Percentiles rank a stretch among this genome's conserved stretches.
These are phyloP conservation scores for Rhizopus delemar DNA, from an alignment of 371 early-diverging fungal species.

Conservation along the genomic window DNA sequence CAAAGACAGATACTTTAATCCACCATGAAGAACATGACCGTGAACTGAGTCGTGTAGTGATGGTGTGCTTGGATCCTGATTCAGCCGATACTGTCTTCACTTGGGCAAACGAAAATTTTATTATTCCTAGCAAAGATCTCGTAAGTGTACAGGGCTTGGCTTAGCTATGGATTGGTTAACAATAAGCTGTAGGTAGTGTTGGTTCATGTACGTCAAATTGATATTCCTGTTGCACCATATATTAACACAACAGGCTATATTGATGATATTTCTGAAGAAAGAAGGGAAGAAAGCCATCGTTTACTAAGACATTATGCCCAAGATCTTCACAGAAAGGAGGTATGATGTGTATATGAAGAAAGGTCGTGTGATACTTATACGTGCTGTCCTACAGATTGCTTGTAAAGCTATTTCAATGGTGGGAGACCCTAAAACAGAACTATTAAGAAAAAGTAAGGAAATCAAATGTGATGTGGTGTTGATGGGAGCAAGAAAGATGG, in stretches of 20 bases:
- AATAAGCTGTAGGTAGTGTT: constrained; percentile 27
- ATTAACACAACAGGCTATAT: constrained; percentile 39
- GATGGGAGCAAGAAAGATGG: constrained; percentile 62
- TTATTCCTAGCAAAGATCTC: constrained; percentile 39
- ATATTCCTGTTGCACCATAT: constrained; percentile 45
- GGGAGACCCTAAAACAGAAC: constrained; percentile 58
- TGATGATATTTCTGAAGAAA: constrained; percentile 40
- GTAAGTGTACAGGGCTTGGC: constrained; percentile 20
- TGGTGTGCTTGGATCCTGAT: constrained; percentile 39
- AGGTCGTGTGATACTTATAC: background rate
- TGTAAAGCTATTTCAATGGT: constrained; percentile 63
- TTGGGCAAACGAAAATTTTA: constrained; percentile 56
- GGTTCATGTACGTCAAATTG: constrained; percentile 41
- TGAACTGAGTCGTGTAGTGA: constrained; percentile 34
- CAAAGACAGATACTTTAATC: constrained; percentile 17
- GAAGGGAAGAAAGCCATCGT: constrained; percentile 43
- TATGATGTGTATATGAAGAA: constrained; percentile 3
- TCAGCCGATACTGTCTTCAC: constrained; percentile 42
- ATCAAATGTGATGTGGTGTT: constrained; percentile 58
- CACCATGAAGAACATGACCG: constrained; percentile 10
- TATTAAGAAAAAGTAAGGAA: constrained; percentile 55
- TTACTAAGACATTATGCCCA: constrained; percentile 39
- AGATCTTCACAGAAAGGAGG: constrained; percentile 32
- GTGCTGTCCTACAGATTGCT: constrained; percentile 33
- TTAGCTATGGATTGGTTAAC: background rate